Evolutionary conservation across 2,329 filamentous ascomycete genomes (phyloP).

Genomic region (Boeremia exigua): DNA sequence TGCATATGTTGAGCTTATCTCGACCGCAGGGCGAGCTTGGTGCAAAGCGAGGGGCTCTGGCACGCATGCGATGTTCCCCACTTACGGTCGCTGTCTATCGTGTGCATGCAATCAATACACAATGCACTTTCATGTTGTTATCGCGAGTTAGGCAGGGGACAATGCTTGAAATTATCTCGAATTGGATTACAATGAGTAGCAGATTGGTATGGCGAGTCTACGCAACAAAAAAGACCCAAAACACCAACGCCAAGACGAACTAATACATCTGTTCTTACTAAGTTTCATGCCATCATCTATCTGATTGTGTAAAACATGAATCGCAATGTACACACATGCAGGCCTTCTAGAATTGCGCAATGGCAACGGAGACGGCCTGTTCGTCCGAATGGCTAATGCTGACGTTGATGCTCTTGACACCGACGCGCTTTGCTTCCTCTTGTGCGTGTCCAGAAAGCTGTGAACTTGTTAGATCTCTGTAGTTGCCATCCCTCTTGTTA

Average conservation of each 20-base stretch:
- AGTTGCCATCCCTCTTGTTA: not conserved
- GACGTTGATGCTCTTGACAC: slow-evolving; percentile 86
- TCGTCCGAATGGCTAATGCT: slow-evolving; percentile 95
- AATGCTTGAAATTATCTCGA: not conserved
- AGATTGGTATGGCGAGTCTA: slow-evolving; percentile 9
- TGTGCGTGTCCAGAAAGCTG: slow-evolving; percentile 88
- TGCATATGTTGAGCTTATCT: slow-evolving; percentile 22
- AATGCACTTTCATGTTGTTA: not conserved
- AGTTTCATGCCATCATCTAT: not conserved
- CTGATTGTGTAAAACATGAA: not conserved
- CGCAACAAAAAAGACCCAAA: slow-evolving; percentile 5
- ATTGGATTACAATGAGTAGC: slow-evolving; percentile 17
- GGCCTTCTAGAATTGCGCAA: slow-evolving; percentile 71
- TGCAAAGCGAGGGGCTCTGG: slow-evolving; percentile 6
- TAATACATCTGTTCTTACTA: not conserved
- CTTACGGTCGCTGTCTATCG: not conserved
- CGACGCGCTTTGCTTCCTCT: slow-evolving; percentile 80
- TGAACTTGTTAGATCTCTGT: slow-evolving; percentile 20
- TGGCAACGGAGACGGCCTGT: slow-evolving; percentile 93
- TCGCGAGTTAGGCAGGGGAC: not conserved
- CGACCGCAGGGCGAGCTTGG: slow-evolving; percentile 8
- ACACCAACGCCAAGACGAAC: slow-evolving; percentile 9
- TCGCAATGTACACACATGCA: not conserved
- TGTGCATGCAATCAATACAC: not conserved
- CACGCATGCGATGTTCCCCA: slow-evolving; percentile 2